phyloP scores from a whole-genome alignment of 2,329 filamentous ascomycete genomes.

The Aspergillus sp. region DNA sequence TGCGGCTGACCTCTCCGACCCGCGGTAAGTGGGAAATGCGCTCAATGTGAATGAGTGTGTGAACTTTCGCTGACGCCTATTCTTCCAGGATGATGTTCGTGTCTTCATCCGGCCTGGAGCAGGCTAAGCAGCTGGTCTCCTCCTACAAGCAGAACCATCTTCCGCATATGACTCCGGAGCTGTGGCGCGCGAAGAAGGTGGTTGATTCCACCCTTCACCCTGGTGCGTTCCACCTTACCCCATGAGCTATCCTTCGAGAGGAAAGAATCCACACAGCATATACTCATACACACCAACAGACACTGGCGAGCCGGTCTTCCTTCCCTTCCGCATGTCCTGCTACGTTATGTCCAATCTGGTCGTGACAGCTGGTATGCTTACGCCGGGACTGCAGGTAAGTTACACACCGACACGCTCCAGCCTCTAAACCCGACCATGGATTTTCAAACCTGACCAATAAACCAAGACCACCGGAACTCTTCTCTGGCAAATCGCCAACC shows the following conservation, averaged over 20 bases:
- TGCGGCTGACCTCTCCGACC: constrained; percentile 86
- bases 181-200: constrained; percentile 96
- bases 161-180: constrained; percentile 77
- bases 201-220: constrained; percentile 96
- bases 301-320: constrained; percentile 85
- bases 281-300: constrained; percentile 55
- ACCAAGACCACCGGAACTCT: constrained; percentile 75
- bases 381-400: constrained; percentile 73
- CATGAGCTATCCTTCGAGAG: too few species aligned
- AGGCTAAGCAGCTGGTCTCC: constrained; percentile 78
- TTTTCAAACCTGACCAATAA: background rate
- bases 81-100: constrained; percentile 76
- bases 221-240: constrained; percentile 57
- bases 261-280: background rate
- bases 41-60: background rate
- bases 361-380: constrained; percentile 96
- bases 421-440: background rate
- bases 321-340: constrained; percentile 96
- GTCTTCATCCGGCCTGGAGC: constrained; percentile 73
- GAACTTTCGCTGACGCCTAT: constrained; percentile 13
- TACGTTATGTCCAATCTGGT: constrained; percentile 92
- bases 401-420: background rate
- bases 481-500: constrained; percentile 93
- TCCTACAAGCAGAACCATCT: constrained; percentile 85
- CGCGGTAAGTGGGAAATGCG: constrained; percentile 68